phyloP scores from a whole-genome alignment of 352 stramenopile species.

The Pseudoperonospora humuli region DNA sequence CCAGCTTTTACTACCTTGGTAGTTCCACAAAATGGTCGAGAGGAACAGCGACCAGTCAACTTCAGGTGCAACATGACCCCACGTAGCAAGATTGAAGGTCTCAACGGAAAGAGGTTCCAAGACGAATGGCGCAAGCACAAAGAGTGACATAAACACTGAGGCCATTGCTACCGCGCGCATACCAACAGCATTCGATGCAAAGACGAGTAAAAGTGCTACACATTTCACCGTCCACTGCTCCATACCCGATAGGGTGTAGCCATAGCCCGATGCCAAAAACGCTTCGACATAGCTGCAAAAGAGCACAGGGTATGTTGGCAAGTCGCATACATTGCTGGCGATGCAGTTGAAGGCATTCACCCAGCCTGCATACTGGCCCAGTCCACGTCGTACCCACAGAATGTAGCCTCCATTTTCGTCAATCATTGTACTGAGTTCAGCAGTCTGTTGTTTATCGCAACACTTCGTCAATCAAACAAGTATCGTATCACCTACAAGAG shows the following conservation, averaged over 20 bases:
- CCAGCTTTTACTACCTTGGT: conserved; percentile 74
- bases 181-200: conserved; percentile 57
- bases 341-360: conserved; percentile 83
- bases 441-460: conserved; percentile 30
- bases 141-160: conserved; percentile 75
- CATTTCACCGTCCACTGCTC: conserved; percentile 73
- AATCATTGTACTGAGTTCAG: conserved; percentile 79
- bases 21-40: conserved; percentile 82
- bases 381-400: conserved; percentile 68
- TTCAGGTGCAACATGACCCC: conserved; percentile 50
- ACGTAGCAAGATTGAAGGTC: conserved; percentile 66
- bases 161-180: conserved; percentile 71
- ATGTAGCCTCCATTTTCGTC: conserved; percentile 84
- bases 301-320: conserved; percentile 78
- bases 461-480: background rate
- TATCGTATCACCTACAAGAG: background rate
- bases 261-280: conserved; percentile 57
- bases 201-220: conserved; percentile 58
- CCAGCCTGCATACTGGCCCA: conserved; percentile 78
- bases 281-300: conserved; percentile 82
- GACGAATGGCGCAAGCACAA: conserved; percentile 73
- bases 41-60: conserved; percentile 85
- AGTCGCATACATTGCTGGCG: conserved; percentile 75
- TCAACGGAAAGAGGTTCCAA: conserved; percentile 67
- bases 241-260: conserved; percentile 35